Base-by-base conservation (phyloP, 768 basidiomycete genomes). In the Boletus reticulatus region DNA sequence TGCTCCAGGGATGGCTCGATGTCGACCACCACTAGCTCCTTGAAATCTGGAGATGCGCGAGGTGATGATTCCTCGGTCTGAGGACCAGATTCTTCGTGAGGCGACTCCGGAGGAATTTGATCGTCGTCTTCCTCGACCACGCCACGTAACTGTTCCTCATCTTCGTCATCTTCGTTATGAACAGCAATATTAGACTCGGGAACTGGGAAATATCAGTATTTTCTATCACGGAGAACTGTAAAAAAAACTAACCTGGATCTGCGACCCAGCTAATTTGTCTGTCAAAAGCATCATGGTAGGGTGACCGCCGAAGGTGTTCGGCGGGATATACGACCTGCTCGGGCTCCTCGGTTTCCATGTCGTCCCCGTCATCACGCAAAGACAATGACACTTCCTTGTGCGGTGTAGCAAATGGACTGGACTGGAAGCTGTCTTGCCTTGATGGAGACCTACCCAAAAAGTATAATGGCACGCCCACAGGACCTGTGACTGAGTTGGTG, bases 231-330 rank as follows among this genome's bases (percentile, higher is more conserved):
- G 42, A 47, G 56, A n/a, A 22, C 34, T 43, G 57, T 49, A 49
- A 38, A 22, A 22, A 57, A 32, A 29, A 64, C 82, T 62, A 62
- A 89, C 89, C 84, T 67, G 80, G 85, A 45, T 84, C 82, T 41
- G 87, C 88, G 37, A 89, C 76, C 89, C 89, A 92, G 63, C 89
- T 92, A 43, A 84, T 83, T 61, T 84, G 80, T 59, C 85, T 78
- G 31, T 84, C 68, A 50, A 53, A 81, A 31, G 71, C 76, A 47
- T 73, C 75, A 48, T 80, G 77, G 36, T 79, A 81, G n/a, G 79
- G 77, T 14, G 79, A 79, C 38, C 79, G 78, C 36, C 78, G 74
- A 57, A 76, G 73, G 14, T 78, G 80, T 62, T 85, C 84, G 42
- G 82, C 80, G 44, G 80, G 78, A 65, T 82, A 87, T 31, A 87